Evolutionary conservation across 2,329 filamentous ascomycete species (phyloP).

Genomic region (Fusarium dimerum): DNA sequence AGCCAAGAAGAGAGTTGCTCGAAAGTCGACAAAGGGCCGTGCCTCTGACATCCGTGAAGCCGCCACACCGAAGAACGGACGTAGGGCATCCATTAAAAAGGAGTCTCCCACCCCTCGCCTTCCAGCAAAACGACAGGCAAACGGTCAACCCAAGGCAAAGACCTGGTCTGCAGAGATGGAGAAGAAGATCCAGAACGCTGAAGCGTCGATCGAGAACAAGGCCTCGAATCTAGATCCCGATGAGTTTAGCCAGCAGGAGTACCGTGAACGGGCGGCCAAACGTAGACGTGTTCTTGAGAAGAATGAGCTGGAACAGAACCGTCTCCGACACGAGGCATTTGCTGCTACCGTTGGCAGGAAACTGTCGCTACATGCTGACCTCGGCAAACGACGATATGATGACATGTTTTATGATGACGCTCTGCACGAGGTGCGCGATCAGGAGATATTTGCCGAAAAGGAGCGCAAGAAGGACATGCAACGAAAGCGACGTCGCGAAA

Average conservation of each 20-base stretch:
- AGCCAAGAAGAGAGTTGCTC: slow-evolving; percentile 33
- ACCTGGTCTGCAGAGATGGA: slow-evolving; percentile 56
- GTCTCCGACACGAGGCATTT: slow-evolving; percentile 62
- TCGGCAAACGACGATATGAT: slow-evolving; percentile 75
- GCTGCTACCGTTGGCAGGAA: slow-evolving; percentile 59
- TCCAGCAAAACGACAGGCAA: slow-evolving; percentile 59
- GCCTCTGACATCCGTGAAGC: slow-evolving; percentile 53
- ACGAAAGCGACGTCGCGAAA: slow-evolving; percentile 90
- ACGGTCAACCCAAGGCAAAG: slow-evolving; percentile 66
- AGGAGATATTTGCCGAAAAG: slow-evolving; percentile 91
- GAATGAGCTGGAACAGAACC: slow-evolving; percentile 64
- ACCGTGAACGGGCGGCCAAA: slow-evolving; percentile 62
- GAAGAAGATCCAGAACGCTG: slow-evolving; percentile 40
- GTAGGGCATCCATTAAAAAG: slow-evolving; percentile 54
- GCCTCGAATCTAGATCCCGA: slow-evolving; percentile 47
- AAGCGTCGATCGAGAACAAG: slow-evolving; percentile 45
- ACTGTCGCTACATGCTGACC: slow-evolving; percentile 67
- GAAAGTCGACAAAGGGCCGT: slow-evolving; percentile 49
- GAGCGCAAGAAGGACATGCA: slow-evolving; percentile 99
- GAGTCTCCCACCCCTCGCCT: slow-evolving; percentile 50
- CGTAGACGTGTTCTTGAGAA: slow-evolving; percentile 67
- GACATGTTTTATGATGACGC: slow-evolving; percentile 78
- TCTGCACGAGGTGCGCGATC: slow-evolving; percentile 82
- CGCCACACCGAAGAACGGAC: slow-evolving; percentile 49
- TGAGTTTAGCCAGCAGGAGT: slow-evolving; percentile 48